These are phyloP conservation scores for Nemania diffusa DNA, from an alignment of 2,329 filamentous ascomycete species.

Conservation along the genomic window DNA sequence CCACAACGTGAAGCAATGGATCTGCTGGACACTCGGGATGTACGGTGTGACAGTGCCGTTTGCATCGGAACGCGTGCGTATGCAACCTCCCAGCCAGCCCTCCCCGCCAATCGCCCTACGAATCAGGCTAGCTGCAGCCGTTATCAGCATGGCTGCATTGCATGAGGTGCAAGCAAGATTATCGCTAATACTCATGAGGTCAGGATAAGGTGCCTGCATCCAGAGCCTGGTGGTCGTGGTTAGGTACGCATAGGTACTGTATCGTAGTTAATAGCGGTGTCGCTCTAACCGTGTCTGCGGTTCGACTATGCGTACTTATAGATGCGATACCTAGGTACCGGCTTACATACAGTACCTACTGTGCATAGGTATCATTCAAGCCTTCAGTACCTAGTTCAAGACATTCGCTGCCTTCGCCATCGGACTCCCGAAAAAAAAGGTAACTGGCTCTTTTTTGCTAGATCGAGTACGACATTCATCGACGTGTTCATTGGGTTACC, in stretches of 20 bases:
- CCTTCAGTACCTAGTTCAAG: neutral
- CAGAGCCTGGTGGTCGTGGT: neutral
- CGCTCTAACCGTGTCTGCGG: neutral
- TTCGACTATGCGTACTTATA: too few relatives aligned
- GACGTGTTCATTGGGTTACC: conserved; percentile 21
- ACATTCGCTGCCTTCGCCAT: neutral
- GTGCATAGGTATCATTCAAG: neutral
- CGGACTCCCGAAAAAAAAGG: neutral
- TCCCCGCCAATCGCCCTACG: neutral
- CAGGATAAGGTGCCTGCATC: neutral
- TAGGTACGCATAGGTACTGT: too few relatives aligned
- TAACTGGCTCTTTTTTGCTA: neutral
- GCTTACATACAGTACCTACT: neutral
- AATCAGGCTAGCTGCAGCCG: conserved; percentile 24
- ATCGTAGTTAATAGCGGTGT: neutral
- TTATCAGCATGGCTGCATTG: conserved; percentile 29
- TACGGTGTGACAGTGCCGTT: conserved; percentile 26
- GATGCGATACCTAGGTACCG: too few relatives aligned
- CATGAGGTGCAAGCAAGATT: neutral
- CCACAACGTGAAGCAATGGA: neutral
- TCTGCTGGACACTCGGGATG: neutral
- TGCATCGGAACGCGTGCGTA: conserved; percentile 20
- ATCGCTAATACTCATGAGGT: conserved; percentile 2
- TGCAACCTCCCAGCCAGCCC: conserved; percentile 25
- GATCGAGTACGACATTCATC: neutral